A percentile compares a stretch with the other conserved stretches of the same genome.
These are phyloP conservation scores for Uronychia binucleata DNA, from an alignment of 73 alveolate genomes.

Conservation along the genomic window DNA sequence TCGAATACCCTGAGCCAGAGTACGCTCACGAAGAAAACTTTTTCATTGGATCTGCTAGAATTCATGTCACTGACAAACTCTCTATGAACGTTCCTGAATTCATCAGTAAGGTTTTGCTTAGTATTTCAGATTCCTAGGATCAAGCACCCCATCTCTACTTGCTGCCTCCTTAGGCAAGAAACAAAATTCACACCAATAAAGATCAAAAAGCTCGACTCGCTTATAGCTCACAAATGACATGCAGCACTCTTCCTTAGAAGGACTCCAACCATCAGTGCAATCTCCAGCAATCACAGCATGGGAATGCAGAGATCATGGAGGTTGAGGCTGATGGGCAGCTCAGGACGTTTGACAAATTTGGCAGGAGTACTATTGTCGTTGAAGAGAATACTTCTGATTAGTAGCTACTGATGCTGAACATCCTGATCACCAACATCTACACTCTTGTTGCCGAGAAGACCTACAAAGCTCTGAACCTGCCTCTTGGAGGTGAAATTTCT, in stretches of 20 bases:
- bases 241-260: background rate
- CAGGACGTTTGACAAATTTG: conserved; percentile 45
- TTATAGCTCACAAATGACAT: conserved; percentile 9
- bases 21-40: conserved; percentile 47
- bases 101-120: conserved; percentile 10
- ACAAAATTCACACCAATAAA: conserved; percentile 56
- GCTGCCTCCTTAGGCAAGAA: conserved; percentile 39
- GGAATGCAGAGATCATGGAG: background rate
- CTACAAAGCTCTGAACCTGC: conserved; percentile 49
- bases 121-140: background rate
- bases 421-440: conserved; percentile 58
- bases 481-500: conserved; percentile 64
- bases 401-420: conserved; percentile 54
- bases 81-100: conserved; percentile 54
- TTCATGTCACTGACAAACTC: conserved; percentile 50
- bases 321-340: conserved; percentile 7
- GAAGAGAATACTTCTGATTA: conserved; percentile 56
- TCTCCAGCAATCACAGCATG: background rate
- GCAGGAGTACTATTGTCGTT: conserved; percentile 51
- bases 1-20: conserved; percentile 62
- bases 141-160: conserved; percentile 48
- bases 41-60: conserved; percentile 35
- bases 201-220: conserved; percentile 47
- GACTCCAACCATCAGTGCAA: background rate
- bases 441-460: conserved; percentile 49